These are phyloP conservation scores for Taxillus chinensis DNA, from an alignment of 164 flowering plant genomes.

Conservation along the genomic window DNA sequence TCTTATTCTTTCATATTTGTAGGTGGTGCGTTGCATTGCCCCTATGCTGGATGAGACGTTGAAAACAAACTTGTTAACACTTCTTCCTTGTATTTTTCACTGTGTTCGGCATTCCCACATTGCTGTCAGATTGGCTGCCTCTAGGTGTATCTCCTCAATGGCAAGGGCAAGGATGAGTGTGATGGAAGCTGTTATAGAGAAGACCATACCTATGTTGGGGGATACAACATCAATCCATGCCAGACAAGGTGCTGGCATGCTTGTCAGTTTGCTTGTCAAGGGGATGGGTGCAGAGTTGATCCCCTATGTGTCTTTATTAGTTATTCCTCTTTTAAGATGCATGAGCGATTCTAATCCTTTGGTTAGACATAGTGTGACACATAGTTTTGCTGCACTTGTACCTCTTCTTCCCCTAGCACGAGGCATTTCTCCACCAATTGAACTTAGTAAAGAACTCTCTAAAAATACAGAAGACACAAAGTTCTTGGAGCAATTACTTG, in stretches of 20 bases:
- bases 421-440: conserved; percentile 73
- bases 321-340: conserved; percentile 91
- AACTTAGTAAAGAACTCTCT: conserved; percentile 53
- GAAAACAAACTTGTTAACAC: conserved; percentile 54
- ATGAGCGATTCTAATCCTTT: conserved; percentile 91
- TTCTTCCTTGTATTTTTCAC: conserved; percentile 77
- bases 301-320: conserved; percentile 82
- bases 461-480: conserved; percentile 68
- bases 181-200: conserved; percentile 80
- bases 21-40: conserved; percentile 83
- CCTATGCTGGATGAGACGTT: conserved; percentile 60
- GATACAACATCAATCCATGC: conserved; percentile 62
- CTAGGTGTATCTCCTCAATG: conserved; percentile 92
- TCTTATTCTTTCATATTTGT: conserved; percentile 5
- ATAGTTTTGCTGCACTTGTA: conserved; percentile 96
- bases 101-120: conserved; percentile 83
- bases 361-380: conserved; percentile 92
- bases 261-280: conserved; percentile 81
- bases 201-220: conserved; percentile 72
- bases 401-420: conserved; percentile 98
- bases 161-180: conserved; percentile 65
- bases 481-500: conserved; percentile 95
- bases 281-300: conserved; percentile 83
- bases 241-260: conserved; percentile 98
- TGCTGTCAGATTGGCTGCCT: conserved; percentile 92